Evolutionary conservation across 371 early-diverging fungal species (phyloP), one percentile per base, ranked within the genome.

Genomic region (Blakeslea trispora): DNA sequence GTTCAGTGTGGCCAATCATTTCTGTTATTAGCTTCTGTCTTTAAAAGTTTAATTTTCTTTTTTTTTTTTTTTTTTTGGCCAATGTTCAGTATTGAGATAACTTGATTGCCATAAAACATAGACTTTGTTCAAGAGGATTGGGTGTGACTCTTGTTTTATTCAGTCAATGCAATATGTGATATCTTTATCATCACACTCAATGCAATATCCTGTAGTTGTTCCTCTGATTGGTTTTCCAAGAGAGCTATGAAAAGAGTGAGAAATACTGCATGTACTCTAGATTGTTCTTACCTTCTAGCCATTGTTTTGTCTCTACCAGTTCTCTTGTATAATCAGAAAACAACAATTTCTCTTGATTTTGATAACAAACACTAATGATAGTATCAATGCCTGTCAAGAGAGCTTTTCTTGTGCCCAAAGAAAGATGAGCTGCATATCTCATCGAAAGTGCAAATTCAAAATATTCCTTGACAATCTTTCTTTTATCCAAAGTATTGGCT

Each of bases 401-500:
- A 2, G 76, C 68, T n/a, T 59, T 72, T 9, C 50, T 64, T 19
- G 65, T 57, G 4, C 53, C 56, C 8, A 45, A n/a, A n/a, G 70
- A 48, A 8, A 49, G 18, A 21, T 61, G 42, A 31, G 59, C 53
- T n/a, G 50, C 39, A 41, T 66, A 76, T 47, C 75, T 61, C 55
- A 79, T 53, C 1, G 75, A 67, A 1, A 74, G 60, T 6, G 68
- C 64, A 63, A 76, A 76, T 15, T 76, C 77, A 51, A 75, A 76
- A 47, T 74, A 79, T 55, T 76, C 76, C 34, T 51, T 61, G 7
- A 76, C 77, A 34, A 79, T 71, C 17, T 57, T 64, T 31, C 69
- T 57, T 47, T 68, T 72, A 17, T 79, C 76, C 0, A 71, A 64
- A 3, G 68, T 68, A 50, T 79, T 73, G 14, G 75, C 79, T 78